Evolutionary conservation across 148 eudicot species (phyloP).

Genomic region (Pharnaceum exiguum): DNA sequence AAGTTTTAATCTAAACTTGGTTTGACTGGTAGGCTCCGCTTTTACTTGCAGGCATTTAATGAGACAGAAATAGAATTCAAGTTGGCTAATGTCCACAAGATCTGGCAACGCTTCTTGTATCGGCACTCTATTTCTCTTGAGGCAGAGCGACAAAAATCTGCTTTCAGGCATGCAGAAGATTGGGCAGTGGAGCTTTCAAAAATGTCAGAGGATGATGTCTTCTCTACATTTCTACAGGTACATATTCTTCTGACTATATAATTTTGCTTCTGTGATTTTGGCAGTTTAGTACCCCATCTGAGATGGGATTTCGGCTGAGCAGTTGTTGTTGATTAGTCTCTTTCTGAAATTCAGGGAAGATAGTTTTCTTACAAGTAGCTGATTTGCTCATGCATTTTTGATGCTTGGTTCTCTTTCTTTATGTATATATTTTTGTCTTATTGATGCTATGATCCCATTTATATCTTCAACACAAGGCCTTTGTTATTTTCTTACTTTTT

Average conservation of each 20-base stretch:
- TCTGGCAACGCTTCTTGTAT: conserved; percentile 90
- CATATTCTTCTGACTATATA: not conserved
- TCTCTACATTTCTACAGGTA: conserved; percentile 88
- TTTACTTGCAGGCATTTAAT: conserved; percentile 51
- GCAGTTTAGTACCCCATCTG: not conserved
- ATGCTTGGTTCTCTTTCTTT: too few relatives aligned
- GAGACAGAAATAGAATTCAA: conserved; percentile 81
- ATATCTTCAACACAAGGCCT: too few relatives aligned
- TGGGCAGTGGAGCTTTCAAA: conserved; percentile 68
- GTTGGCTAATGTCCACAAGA: conserved; percentile 70
- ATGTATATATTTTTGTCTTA: too few relatives aligned
- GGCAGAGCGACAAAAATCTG: conserved; percentile 75
- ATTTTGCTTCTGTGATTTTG: not conserved
- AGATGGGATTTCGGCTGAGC: not conserved
- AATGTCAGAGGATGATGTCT: conserved; percentile 65
- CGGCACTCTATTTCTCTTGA: conserved; percentile 79
- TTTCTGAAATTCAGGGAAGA: too few relatives aligned
- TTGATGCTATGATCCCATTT: too few relatives aligned
- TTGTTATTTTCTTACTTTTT: too few relatives aligned
- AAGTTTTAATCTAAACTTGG: not conserved
- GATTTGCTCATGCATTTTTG: too few relatives aligned
- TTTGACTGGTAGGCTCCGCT: conserved; percentile 7
- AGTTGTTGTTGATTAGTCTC: too few relatives aligned
- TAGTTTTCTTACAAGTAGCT: too few relatives aligned
- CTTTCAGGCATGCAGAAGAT: conserved; percentile 41